phyloP scores from a whole-genome alignment of 768 basidiomycete species.

The Stropharia rugosoannulata region DNA sequence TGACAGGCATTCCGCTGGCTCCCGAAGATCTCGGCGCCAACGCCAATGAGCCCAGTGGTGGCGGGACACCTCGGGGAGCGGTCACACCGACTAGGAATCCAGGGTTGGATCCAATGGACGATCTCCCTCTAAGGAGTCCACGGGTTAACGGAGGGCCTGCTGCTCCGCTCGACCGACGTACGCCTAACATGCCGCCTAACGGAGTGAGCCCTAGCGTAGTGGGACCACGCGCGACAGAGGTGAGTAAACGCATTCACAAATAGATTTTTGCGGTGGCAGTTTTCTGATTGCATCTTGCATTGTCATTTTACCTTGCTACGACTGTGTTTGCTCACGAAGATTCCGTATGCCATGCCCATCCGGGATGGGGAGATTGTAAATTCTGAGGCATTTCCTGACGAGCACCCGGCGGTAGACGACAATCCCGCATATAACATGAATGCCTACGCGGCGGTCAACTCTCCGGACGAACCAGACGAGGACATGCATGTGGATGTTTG shows the following conservation, averaged over 20 bases:
- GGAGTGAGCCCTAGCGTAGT: background rate
- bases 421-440: conserved; percentile 3
- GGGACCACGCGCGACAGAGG: conserved; percentile 1
- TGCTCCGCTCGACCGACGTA: background rate
- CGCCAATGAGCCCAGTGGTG: background rate
- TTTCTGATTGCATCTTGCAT: conserved; percentile 1
- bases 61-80: background rate
- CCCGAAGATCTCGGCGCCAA: background rate
- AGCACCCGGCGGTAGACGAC: background rate
- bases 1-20: conserved; percentile 1
- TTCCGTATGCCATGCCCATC: background rate
- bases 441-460: conserved; percentile 7
- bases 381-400: background rate
- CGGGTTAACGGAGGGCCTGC: conserved; percentile 1
- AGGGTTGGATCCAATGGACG: background rate
- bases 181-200: background rate
- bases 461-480: conserved; percentile 5
- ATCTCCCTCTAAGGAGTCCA: conserved; percentile 2
- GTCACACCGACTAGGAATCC: background rate
- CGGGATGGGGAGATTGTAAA: background rate
- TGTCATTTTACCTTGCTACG: background rate
- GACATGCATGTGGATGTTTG: background rate
- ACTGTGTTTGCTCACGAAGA: background rate
- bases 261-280: background rate
- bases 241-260: background rate